Base-by-base conservation (phyloP, 2,329 filamentous ascomycete genomes). In the Alternaria sp. region DNA sequence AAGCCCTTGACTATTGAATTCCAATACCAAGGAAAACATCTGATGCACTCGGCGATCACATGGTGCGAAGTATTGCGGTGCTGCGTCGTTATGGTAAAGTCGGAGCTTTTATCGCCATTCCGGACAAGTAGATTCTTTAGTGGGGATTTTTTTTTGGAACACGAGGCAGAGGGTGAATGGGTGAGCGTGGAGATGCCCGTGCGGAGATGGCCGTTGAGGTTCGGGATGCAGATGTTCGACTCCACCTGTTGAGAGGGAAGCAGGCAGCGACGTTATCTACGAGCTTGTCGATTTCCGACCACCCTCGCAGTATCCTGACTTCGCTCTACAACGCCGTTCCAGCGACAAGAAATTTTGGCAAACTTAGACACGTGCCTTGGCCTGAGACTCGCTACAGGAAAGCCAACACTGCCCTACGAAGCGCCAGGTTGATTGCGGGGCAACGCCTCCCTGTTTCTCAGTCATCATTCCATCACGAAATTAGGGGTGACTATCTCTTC, bases 1-100 rank as follows among this genome's bases (percentile, higher is more conserved):
- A 51, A 50, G 17, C 31, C 45, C 36, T 49, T 31, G 46, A 51
- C 46, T 31, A 31, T 58, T 54, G 45, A 34, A 51, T 42, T 45
- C 53, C 29, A 34, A 33, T 29, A 51, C 17, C 31, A 37, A n/a
- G 45, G 45, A 36, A 21, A 36, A 33, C 53, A 34, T 56, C 3
- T n/a, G 26, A 36, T 29, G 4, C 21, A 13, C 29, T 48, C 41
- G 41, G 29, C 34, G 26, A 28, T 48, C 21, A 45, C 34, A 51
- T 42, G n/a, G 10, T 50, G 48, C 29, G n/a, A 28, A 36, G 23
- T n/a, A 8, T 6, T 28, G 31, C 37, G 17, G 23, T 21, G n/a
- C 11, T 34, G 29, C 28, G 8, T 10, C 23, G 37, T 28, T 31
- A 33, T 26, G 26, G 40, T 23, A 33, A n/a, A 23, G 40, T 52